Conservation (phyloP, 306 rosid genomes). For the Cucumis melo region DNA sequence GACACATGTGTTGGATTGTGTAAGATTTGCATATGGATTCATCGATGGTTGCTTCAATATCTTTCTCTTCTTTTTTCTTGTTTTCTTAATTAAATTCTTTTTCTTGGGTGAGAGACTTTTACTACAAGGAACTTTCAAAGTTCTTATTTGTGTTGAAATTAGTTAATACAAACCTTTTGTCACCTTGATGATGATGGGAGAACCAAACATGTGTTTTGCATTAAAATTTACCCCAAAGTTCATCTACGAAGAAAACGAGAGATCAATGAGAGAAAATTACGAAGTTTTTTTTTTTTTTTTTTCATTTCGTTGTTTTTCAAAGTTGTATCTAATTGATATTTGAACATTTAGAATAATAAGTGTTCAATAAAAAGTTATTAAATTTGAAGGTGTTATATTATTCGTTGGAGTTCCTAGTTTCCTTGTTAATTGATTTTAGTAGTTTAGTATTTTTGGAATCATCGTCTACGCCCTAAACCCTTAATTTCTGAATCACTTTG, state of each 20-base stretch:
- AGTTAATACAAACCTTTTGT: not conserved
- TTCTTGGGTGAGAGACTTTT: not conserved
- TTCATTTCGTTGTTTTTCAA: no score
- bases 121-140: not conserved
- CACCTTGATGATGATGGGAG: not conserved
- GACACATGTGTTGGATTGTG: not conserved
- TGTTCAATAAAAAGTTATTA: no score
- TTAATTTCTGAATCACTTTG: not conserved
- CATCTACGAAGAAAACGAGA: no score
- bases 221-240: not conserved
- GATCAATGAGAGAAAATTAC: no score
- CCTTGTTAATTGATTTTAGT: not conserved
- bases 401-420: not conserved
- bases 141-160: not conserved
- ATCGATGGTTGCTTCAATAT: not conserved
- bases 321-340: no score
- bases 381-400: no score
- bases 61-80: not conserved
- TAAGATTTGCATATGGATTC: not conserved
- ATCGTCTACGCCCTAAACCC: not conserved
- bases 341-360: no score
- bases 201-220: not conserved
- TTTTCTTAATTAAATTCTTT: not conserved
- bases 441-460: not conserved
- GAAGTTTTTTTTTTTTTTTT: accelerated